phyloP scores from a whole-genome alignment of 352 stramenopile species.

The Globisporangium cystogenes region DNA sequence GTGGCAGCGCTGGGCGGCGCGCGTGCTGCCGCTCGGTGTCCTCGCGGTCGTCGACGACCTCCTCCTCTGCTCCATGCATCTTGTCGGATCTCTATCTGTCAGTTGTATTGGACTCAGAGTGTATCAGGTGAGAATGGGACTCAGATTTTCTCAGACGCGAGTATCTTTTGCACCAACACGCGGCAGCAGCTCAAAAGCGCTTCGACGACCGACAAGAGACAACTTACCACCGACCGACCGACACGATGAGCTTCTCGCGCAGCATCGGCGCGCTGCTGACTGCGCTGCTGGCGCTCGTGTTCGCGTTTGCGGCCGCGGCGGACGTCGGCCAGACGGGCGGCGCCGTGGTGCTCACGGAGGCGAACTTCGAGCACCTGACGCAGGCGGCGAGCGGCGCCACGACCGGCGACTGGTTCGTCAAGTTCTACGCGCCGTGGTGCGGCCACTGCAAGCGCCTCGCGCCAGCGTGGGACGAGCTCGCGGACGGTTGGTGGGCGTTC shows the following conservation, averaged over 20 bases:
- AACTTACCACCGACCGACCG: background rate
- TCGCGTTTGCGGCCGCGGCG: conserved; percentile 1
- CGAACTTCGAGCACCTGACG: conserved; percentile 88
- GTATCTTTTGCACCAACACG: too few relatives aligned
- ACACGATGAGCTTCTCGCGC: conserved; percentile 5
- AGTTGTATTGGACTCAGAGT: background rate
- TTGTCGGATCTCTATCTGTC: too few relatives aligned
- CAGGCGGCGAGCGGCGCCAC: conserved; percentile 88
- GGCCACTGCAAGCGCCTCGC: conserved; percentile 50
- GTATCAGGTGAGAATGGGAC: too few relatives aligned
- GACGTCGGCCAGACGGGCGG: conserved; percentile 18
- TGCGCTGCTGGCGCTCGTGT: conserved; percentile 19
- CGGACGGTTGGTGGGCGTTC: conserved; percentile 20
- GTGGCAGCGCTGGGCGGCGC: background rate
- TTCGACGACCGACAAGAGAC: too few relatives aligned
- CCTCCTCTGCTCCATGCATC: too few relatives aligned
- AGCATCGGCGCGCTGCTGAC: conserved; percentile 3
- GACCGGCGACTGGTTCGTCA: conserved; percentile 88
- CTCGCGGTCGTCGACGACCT: too few relatives aligned
- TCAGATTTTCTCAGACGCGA: background rate
- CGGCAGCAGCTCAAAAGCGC: background rate
- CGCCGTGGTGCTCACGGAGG: conserved; percentile 55
- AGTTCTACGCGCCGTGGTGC: conserved; percentile 84
- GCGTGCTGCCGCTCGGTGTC: too few relatives aligned
- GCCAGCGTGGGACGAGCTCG: conserved; percentile 79